These are phyloP conservation scores for Leptomonas seymouri DNA, from an alignment of 208 protist genomes.

Conservation along the genomic window DNA sequence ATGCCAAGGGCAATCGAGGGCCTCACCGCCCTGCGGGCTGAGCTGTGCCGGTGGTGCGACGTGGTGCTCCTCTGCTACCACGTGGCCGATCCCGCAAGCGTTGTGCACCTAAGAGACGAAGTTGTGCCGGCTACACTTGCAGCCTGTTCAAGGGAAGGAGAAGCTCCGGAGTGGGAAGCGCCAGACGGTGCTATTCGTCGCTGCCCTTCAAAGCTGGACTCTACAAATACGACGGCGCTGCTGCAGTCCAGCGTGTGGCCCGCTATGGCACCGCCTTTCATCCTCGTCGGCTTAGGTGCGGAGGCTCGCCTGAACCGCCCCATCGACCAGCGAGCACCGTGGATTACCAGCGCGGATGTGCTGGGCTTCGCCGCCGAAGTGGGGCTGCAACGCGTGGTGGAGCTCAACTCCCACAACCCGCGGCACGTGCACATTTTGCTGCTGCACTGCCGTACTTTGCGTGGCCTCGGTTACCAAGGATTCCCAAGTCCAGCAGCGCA, in stretches of 20 bases:
- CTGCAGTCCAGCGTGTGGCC: neutral
- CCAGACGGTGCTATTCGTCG: neutral
- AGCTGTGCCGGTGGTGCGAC: conserved; percentile 47
- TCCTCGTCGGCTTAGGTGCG: conserved; percentile 39
- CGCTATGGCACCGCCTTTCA: conserved; percentile 21
- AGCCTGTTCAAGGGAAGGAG: conserved; percentile 22
- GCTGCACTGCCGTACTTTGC: conserved; percentile 25
- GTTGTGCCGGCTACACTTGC: conserved; percentile 18
- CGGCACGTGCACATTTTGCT: conserved; percentile 21
- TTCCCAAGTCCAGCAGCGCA: conserved; percentile 14
- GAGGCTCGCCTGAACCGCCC: conserved; percentile 20
- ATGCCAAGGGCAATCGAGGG: conserved; percentile 22
- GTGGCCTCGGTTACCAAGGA: conserved; percentile 17
- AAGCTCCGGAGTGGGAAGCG: conserved; percentile 1
- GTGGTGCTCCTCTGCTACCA: conserved; percentile 47
- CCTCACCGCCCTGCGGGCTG: conserved; percentile 30
- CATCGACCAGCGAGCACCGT: neutral
- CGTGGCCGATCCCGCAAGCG: conserved; percentile 17
- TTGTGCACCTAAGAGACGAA: conserved; percentile 20
- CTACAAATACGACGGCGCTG: neutral
- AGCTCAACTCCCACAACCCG: conserved; percentile 34
- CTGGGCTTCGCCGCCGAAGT: conserved; percentile 39
- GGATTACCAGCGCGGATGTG: conserved; percentile 4
- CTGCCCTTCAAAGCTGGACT: neutral
- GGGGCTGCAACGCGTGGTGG: conserved; percentile 49